Evolutionary conservation across 352 stramenopile genomes (phyloP).

Genomic region (Thalassiosira sp.): DNA sequence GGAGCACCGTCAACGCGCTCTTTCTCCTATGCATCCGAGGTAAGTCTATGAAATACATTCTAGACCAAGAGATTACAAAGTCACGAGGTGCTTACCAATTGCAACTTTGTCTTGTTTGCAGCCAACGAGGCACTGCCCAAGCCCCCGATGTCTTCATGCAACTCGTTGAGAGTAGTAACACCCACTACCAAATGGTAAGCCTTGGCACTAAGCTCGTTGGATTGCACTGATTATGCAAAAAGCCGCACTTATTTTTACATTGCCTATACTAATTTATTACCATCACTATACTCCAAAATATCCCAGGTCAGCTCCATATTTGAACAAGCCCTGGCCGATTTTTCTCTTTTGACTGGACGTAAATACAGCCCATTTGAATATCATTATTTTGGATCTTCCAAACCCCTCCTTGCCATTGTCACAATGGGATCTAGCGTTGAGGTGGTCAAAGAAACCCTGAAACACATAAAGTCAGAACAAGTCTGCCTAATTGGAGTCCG

Average conservation of each 20-base stretch:
- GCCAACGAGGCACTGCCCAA: conserved; percentile 75
- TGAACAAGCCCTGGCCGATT: conserved; percentile 85
- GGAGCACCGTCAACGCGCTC: conserved; percentile 60
- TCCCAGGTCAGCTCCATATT: conserved; percentile 59
- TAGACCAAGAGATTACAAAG: background rate
- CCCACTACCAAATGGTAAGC: conserved; percentile 80
- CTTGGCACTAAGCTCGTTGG: background rate
- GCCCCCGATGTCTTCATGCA: conserved; percentile 91
- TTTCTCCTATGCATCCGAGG: conserved; percentile 70
- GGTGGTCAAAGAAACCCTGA: conserved; percentile 88
- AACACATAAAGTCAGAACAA: conserved; percentile 87
- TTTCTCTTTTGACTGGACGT: conserved; percentile 82
- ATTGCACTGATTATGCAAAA: conserved; percentile 51
- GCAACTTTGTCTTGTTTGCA: conserved; percentile 63
- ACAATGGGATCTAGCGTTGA: conserved; percentile 89
- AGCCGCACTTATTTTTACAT: no score
- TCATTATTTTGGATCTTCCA: conserved; percentile 83
- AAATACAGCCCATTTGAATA: conserved; percentile 91
- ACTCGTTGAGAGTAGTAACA: conserved; percentile 86
- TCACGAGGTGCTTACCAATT: conserved; percentile 6
- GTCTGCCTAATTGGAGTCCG: conserved; percentile 88
- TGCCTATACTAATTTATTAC: background rate
- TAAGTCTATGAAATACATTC: conserved; percentile 34
- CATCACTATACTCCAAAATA: background rate
- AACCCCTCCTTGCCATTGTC: conserved; percentile 88